phyloP scores from a whole-genome alignment of 1,284 basidiomycete species.

The Irpex sp. region DNA sequence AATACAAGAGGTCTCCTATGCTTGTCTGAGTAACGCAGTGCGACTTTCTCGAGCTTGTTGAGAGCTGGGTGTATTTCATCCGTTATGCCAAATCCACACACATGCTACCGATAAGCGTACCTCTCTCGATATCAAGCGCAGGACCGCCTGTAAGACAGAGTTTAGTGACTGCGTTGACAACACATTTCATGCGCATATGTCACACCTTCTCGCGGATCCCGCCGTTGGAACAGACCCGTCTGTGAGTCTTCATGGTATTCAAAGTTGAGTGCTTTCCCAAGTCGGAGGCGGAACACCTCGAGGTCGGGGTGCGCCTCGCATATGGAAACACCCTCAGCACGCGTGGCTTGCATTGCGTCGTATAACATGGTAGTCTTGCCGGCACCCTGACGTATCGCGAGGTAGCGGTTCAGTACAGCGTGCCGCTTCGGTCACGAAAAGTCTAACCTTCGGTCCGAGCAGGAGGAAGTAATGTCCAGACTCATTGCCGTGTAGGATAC shows the following conservation, averaged over 20 bases:
- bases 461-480: conserved; percentile 74
- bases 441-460: conserved; percentile 67
- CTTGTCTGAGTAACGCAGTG: conserved; percentile 55
- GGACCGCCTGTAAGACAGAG: conserved; percentile 54
- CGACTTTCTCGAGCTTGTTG: conserved; percentile 87
- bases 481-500: conserved; percentile 72
- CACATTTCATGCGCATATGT: not conserved
- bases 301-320: conserved; percentile 63
- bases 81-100: not conserved
- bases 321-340: conserved; percentile 64
- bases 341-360: conserved; percentile 70
- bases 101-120: conserved; percentile 30
- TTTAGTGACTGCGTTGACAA: not conserved
- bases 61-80: conserved; percentile 40
- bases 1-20: conserved; percentile 70
- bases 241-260: conserved; percentile 83
- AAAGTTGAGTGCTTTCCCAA: conserved; percentile 79
- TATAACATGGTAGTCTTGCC: conserved; percentile 81
- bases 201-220: conserved; percentile 77
- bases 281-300: conserved; percentile 74
- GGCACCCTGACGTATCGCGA: conserved; percentile 37
- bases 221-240: conserved; percentile 72
- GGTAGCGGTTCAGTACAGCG: not conserved
- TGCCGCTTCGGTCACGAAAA: not conserved
- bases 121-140: conserved; percentile 79